These are phyloP conservation scores for Tylopilus felleus DNA, from an alignment of 768 basidiomycete genomes.

Conservation along the genomic window DNA sequence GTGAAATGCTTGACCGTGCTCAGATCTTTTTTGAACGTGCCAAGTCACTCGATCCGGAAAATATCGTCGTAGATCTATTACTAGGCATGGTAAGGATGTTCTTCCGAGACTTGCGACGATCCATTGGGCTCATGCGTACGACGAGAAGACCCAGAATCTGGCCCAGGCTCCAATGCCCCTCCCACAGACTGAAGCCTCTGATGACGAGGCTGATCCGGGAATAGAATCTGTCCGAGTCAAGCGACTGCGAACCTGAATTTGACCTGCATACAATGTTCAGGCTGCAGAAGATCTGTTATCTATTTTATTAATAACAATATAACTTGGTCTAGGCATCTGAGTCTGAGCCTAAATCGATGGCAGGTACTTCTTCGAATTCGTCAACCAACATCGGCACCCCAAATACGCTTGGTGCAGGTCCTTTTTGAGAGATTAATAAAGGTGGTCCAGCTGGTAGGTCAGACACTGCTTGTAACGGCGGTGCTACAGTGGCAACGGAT, in stretches of 20 bases:
- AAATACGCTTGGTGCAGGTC: background rate
- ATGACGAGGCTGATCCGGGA: conserved; percentile 32
- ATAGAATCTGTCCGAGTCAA: conserved; percentile 8
- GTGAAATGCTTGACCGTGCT: conserved; percentile 44
- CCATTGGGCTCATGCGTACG: background rate
- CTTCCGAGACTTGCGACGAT: background rate
- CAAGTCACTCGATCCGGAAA: conserved; percentile 54
- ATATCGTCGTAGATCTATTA: conserved; percentile 50
- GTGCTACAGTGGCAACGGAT: background rate
- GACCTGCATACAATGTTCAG: background rate
- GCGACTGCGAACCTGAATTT: conserved; percentile 13
- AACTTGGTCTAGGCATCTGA: conserved; percentile 45
- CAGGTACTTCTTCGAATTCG: conserved; percentile 71
- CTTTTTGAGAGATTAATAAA: conserved; percentile 1
- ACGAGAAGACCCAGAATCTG: conserved; percentile 22
- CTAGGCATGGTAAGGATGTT: conserved; percentile 45
- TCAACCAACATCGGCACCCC: conserved; percentile 19
- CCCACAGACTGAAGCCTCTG: conserved; percentile 28
- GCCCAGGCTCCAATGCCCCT: conserved; percentile 15
- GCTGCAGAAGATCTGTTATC: background rate
- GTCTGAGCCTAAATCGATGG: conserved; percentile 76
- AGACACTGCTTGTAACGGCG: background rate
- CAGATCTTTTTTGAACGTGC: conserved; percentile 66
- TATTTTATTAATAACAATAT: background rate
- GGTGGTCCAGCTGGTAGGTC: background rate